Percentiles rank a stretch among this genome's conserved stretches.
These are phyloP conservation scores for Boletus fagicola DNA, from an alignment of 768 basidiomycete genomes.

Conservation along the genomic window DNA sequence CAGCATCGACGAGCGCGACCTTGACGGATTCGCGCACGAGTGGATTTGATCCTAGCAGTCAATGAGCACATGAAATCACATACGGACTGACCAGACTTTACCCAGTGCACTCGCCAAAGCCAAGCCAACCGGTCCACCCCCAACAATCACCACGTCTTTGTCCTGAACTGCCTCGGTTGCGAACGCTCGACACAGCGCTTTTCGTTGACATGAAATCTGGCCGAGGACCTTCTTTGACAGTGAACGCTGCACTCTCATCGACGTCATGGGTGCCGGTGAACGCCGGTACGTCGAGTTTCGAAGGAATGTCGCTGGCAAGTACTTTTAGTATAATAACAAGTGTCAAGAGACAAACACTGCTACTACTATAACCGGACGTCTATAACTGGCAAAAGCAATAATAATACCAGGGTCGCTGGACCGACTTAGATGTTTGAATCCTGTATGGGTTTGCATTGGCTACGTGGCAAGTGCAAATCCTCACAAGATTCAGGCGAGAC, in stretches of 20 bases:
- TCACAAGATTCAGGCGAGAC: no score
- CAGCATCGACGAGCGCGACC: no score
- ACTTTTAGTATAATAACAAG: no score
- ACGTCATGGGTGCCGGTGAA: conserved; percentile 7
- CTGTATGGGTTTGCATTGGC: no score
- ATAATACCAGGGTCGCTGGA: no score
- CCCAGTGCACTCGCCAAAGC: conserved; percentile 86
- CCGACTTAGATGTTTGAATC: no score
- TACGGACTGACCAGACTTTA: conserved; percentile 37
- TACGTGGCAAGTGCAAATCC: no score
- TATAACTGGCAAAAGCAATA: no score
- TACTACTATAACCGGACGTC: no score
- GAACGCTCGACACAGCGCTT: conserved; percentile 13
- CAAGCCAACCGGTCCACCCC: conserved; percentile 90
- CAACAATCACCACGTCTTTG: conserved; percentile 90
- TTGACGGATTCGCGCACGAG: conserved; percentile 50
- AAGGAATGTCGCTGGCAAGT: no score
- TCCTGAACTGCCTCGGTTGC: conserved; percentile 38
- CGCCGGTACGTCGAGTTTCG: no score
- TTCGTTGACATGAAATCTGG: conserved; percentile 6
- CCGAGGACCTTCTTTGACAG: conserved; percentile 5
- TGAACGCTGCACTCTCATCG: conserved; percentile 3
- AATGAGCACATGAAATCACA: neutral
- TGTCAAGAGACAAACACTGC: no score
- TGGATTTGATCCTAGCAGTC: conserved; percentile 49